Conservation (phyloP, 176 grass and related monocot genomes). For the Pharus latifolius region DNA sequence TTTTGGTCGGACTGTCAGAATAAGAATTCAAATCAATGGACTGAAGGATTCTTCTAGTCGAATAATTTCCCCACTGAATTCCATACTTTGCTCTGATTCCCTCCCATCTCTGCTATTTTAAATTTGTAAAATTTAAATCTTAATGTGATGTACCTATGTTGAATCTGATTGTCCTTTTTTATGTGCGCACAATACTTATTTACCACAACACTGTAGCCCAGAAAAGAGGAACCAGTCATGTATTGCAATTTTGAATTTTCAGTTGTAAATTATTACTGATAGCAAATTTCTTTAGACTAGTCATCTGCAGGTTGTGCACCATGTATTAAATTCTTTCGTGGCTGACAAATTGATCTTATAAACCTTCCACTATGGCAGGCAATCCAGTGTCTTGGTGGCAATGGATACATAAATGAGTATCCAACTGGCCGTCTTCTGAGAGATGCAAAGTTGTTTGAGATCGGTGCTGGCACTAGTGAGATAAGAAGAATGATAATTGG, state of each 20-base stretch:
- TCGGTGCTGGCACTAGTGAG: slow-evolving; percentile 98
- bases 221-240: too few species aligned
- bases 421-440: slow-evolving; percentile 91
- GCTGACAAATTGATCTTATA: slow-evolving; percentile 4
- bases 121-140: too few species aligned
- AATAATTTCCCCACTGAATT: too few species aligned
- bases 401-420: slow-evolving; percentile 96
- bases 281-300: not conserved
- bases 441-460: slow-evolving; percentile 98
- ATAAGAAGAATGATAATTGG: slow-evolving; percentile 94
- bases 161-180: too few species aligned
- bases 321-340: not conserved
- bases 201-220: too few species aligned
- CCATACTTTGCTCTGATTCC: too few species aligned
- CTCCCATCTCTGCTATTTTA: too few species aligned
- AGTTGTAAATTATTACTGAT: not conserved
- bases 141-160: too few species aligned
- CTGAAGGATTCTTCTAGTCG: too few species aligned
- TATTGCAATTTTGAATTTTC: not conserved
- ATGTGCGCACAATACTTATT: too few species aligned
- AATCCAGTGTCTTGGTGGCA: slow-evolving; percentile 95
- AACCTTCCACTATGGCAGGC: slow-evolving; percentile 42
- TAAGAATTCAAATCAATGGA: too few species aligned
- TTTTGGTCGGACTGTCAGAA: too few species aligned
- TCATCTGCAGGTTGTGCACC: not conserved